Percentiles rank a stretch among this genome's conserved stretches.
Evolutionary conservation across 2,329 filamentous ascomycete species (phyloP).

Genomic region (Chaetomiaceae sp.): DNA sequence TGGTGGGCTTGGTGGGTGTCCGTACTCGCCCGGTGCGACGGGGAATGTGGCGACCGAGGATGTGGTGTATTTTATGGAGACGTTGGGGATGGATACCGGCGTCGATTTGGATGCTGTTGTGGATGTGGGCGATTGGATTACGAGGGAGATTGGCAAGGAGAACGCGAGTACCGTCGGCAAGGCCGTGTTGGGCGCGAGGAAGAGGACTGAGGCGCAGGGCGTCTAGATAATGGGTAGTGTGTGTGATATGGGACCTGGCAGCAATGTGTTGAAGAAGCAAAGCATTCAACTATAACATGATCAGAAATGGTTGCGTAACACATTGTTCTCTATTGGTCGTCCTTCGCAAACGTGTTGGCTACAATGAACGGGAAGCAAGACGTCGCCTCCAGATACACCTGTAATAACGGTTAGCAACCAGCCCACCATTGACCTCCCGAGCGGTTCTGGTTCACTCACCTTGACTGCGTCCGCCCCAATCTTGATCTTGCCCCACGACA

Average conservation of each 20-base stretch:
- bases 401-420: slow-evolving; percentile 14
- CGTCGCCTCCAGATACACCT: slow-evolving; percentile 62
- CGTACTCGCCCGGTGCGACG: slow-evolving; percentile 78
- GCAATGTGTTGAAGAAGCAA: neutral
- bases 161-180: slow-evolving; percentile 65
- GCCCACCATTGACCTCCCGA: too few species aligned
- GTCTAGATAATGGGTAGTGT: neutral
- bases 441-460: slow-evolving; percentile 43
- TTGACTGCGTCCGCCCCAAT: slow-evolving; percentile 83
- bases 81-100: slow-evolving; percentile 68
- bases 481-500: slow-evolving; percentile 99
- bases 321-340: slow-evolving; percentile 32
- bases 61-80: slow-evolving; percentile 72
- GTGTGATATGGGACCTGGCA: neutral
- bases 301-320: too few species aligned
- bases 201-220: slow-evolving; percentile 16
- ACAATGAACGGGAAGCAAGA: slow-evolving; percentile 63
- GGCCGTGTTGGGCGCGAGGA: slow-evolving; percentile 52
- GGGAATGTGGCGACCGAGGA: slow-evolving; percentile 85
- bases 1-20: slow-evolving; percentile 76
- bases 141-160: slow-evolving; percentile 53
- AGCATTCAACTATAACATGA: too few species aligned
- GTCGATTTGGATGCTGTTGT: slow-evolving; percentile 63
- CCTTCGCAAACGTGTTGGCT: slow-evolving; percentile 62
- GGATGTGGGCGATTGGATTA: slow-evolving; percentile 70